These are phyloP conservation scores for bread wheat (Triticum aestivum) DNA, from an alignment of 176 grass and related monocot species.

Conservation along the genomic window DNA sequence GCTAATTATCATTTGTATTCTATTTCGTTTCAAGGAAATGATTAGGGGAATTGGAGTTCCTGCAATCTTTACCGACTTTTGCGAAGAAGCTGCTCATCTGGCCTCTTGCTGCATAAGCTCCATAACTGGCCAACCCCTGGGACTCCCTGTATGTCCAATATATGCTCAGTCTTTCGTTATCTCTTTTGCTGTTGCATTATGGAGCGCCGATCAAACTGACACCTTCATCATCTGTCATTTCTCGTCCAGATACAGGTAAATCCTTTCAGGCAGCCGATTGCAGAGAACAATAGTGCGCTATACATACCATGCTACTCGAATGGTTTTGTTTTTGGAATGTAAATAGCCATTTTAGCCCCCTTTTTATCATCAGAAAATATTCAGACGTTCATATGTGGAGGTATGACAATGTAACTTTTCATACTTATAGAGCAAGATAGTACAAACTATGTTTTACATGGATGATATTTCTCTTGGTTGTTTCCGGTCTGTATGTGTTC, in stretches of 20 bases:
- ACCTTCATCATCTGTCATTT: not conserved
- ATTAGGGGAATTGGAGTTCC: conserved; percentile 59
- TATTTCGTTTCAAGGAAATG: conserved; percentile 59
- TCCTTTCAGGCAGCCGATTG: conserved; percentile 92
- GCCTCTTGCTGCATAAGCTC: conserved; percentile 73
- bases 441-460: conserved; percentile 11
- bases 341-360: not conserved
- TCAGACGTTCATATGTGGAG: conserved; percentile 1
- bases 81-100: conserved; percentile 96
- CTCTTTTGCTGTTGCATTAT: conserved; percentile 6
- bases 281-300: conserved; percentile 57
- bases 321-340: conserved; percentile 85
- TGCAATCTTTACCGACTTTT: conserved; percentile 89
- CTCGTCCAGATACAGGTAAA: conserved; percentile 76
- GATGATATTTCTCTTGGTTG: not conserved
- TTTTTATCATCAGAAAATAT: conserved; percentile 12
- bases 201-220: not conserved
- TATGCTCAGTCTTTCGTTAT: not conserved
- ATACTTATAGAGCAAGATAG: conserved; percentile 7
- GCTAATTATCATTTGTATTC: not conserved
- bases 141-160: conserved; percentile 59
- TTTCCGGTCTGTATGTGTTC: not conserved
- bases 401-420: conserved; percentile 3
- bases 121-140: conserved; percentile 52
- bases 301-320: conserved; percentile 92